Evolutionary conservation across 331 rosid genomes (phyloP), one percentile per base, ranked within the genome.

Genomic region (Acacia concinna): DNA sequence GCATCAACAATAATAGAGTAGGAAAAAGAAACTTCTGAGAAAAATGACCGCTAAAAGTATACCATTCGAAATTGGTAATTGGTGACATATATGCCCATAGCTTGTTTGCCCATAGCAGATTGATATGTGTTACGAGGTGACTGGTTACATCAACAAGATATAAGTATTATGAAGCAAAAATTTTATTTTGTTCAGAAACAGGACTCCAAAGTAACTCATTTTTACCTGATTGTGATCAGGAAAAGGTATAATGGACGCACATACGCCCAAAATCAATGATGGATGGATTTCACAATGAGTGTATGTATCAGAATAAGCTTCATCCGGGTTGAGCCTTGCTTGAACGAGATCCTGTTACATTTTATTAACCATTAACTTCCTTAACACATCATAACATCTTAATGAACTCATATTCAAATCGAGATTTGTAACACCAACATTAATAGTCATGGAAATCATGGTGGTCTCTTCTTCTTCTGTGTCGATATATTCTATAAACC

Each of bases 41-140:
- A 75, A 38, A 21, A 60, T 27, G 15, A 21, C 20, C 75, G 30
- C 27, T 40, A 67, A 76, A 81, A 76, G 64, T 70, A 57, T 49
- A 96, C 99, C 99, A 96, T 96, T 84, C 98, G 93, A 84, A 93
- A 96, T 88, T 96, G 98, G 89, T 93, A 96, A 81, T 96, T 96
- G 81, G 99, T 96, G 79, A 96, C 97, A 78, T 96, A 96, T 44
- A 96, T 96, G 81, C 99, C 99, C 97, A 96, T 93, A 12, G 98
- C 99, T 91, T 96, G 97, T 83, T 93, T 96, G 67, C 98, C 99
- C 99, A 96, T 96, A 59, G 99, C 99, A 77, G 98, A 96, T 80
- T 96, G 99, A 78, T 96, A 91, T 0, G 98, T 96, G 82, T 96
- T 93, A 91, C 99, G 97, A 31, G 98, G 99, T 25, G 99, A 93